Evolutionary conservation across 176 grass and related monocot genomes (phyloP).

Genomic region (Thinopyrum elongatum): DNA sequence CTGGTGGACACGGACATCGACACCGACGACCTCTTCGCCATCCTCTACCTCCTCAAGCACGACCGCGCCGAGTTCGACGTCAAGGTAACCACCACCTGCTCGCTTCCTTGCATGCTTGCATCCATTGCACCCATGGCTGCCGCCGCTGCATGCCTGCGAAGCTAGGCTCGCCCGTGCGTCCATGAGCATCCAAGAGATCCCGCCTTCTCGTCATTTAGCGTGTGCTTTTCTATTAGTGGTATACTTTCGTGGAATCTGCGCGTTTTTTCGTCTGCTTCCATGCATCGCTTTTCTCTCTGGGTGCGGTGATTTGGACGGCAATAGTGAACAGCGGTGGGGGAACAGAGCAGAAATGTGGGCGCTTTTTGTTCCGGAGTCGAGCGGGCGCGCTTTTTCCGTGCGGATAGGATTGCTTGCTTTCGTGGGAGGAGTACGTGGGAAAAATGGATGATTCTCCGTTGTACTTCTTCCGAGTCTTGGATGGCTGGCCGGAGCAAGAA

Average conservation of each 20-base stretch:
- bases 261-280: neutral
- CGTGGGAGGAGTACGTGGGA: neutral
- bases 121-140: neutral
- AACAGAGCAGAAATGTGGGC: neutral
- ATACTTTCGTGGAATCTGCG: no score
- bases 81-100: constrained; percentile 23
- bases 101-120: no score
- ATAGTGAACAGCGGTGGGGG: neutral
- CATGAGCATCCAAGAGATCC: neutral
- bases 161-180: no score
- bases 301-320: constrained; percentile 6
- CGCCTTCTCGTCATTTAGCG: no score
- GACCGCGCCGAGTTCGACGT: constrained; percentile 64
- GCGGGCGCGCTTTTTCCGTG: neutral
- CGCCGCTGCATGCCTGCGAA: no score
- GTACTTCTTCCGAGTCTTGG: neutral
- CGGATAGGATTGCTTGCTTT: neutral
- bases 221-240: no score
- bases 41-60: constrained; percentile 71
- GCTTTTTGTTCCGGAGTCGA: constrained; percentile 1
- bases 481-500: neutral
- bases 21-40: constrained; percentile 60
- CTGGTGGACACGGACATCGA: constrained; percentile 68
- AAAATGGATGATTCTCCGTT: neutral
- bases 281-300: neutral